Evolutionary conservation across 352 stramenopile genomes (phyloP).

Genomic region (Phytopythium cucurbitacearum): DNA sequence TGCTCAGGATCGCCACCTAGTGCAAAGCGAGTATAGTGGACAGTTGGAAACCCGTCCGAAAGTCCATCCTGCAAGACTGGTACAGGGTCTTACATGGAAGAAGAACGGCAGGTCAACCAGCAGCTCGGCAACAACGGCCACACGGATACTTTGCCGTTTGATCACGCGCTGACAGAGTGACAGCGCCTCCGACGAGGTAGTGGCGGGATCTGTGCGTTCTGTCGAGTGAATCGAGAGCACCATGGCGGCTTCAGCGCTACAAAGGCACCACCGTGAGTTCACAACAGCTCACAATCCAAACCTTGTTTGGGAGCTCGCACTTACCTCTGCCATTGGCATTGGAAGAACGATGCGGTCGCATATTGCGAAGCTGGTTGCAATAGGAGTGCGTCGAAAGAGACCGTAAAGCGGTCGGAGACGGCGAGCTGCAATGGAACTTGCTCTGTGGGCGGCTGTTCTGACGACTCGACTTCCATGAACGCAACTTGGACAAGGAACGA

Average conservation of each 20-base stretch:
- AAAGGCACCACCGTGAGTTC: not conserved
- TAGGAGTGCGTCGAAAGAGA: slow-evolving; percentile 54
- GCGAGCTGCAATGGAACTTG: slow-evolving; percentile 14
- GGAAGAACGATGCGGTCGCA: slow-evolving; percentile 35
- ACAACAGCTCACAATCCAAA: not conserved
- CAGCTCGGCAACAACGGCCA: slow-evolving; percentile 39
- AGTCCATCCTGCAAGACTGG: not conserved
- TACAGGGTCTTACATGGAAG: slow-evolving; percentile 40
- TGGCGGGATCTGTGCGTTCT: not conserved
- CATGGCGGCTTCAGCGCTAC: not conserved
- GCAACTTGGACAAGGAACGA: slow-evolving; percentile 60
- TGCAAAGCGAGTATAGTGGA: no score
- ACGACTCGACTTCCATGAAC: slow-evolving; percentile 14
- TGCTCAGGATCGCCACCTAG: slow-evolving; percentile 54
- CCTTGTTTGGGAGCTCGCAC: not conserved
- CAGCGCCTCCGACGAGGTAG: slow-evolving; percentile 3
- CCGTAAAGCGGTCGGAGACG: slow-evolving; percentile 33
- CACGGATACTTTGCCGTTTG: slow-evolving; percentile 19
- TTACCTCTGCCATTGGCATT: slow-evolving; percentile 51
- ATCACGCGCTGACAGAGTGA: slow-evolving; percentile 36
- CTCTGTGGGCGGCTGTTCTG: slow-evolving; percentile 3
- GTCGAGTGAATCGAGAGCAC: not conserved
- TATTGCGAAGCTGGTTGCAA: slow-evolving; percentile 23
- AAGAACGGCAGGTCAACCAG: slow-evolving; percentile 52
- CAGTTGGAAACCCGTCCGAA: no score